Evolutionary conservation across 768 basidiomycete species (phyloP), one percentile per base, ranked within the genome.

Genomic region (Cyclocybe cylindracea): DNA sequence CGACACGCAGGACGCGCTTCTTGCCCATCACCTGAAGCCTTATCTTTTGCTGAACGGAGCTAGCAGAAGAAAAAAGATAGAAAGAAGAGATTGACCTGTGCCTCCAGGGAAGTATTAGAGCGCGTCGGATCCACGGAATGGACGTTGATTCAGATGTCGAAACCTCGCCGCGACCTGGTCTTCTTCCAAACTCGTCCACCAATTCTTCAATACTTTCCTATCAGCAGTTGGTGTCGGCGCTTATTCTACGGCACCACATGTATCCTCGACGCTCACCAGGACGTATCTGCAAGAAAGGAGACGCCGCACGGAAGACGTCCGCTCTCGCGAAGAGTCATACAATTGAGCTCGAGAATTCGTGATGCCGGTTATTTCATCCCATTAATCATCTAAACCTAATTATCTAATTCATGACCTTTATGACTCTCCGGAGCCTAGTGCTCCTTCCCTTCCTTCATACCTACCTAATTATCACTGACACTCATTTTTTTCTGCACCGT

Each of bases 1-100:
- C 18, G 55, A 60, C 44, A 39, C 46, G 18, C 56, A 55, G 29
- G 59, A 60, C 29, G 59, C 53, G 1, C 24, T 44, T 18, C 50
- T 60, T 2, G 55, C 56, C 9, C 54, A 53, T 10, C 53, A 43
- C 31, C 45, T 60, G 16, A 42, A 35, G 39, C 34, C 13, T 1
- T 44, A 47, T 13, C 54, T 60, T 13, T 4, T 51, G n/a, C 16
- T 39, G 6, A 48, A 37, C 24, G 56, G 56, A 2, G 46, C 35
- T 5, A 34, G 54, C n/a, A 14, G 42, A 7, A 33, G 9, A n/a
- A n/a, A n/a, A n/a, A n/a, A n/a, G n/a, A n/a, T n/a, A n/a, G n/a
- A n/a, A n/a, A n/a, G n/a, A n/a, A n/a, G n/a, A n/a, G n/a, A n/a
- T 41, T 0, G 33, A 54, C 4, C 7, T 33, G 39, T 55, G 5